Evolutionary conservation across 78 protist species (phyloP), one percentile per base, ranked within the genome.

Genomic region (Dictyostelium firmibasis): DNA sequence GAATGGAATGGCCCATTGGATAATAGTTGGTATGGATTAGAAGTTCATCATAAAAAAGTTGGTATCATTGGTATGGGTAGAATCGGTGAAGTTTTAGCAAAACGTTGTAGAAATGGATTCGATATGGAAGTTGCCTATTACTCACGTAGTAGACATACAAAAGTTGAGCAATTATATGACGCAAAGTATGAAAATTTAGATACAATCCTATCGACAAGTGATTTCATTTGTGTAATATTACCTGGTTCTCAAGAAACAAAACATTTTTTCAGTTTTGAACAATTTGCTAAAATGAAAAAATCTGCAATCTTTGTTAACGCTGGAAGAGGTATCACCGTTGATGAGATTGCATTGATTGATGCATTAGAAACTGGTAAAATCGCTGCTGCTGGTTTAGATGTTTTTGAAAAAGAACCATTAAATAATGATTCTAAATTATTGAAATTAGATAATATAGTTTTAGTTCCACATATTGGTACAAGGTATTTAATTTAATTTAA

Each of bases 21-120:
- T 18, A 6, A 0, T 16, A 8, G 3, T 10, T 67, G 83, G 84
- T 78, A 57, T 60, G 92, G 96, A 11, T 2, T 38, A 13, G 96
- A 93, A 10, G 86, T 86, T 31, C 96, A 93, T 57, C 91, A 95
- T n/a, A 95, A 95, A 38, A 92, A 82, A 27, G 62, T 95, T 8
- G 96, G 93, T 44, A 81, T 95, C 4, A 23, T 95, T 4, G 97
- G 97, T n/a, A 60, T 86, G 83, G 97, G 97, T n/a, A 20, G 92
- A 60, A 95, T 95, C 43, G 97, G 97, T 29, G 57, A 43, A 44
- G 93, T 85, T 4, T 29, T 95, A 0, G 97, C 97, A 23, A 38
- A 79, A 47, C 44, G 43, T 36, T 75, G 81, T 23, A 84, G 47
- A 84, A 14, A 18, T 10, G 93, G 92, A 0, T 95, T 95, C 64